Conservation (phyloP, 805 yeast species). For the Ogataea populi-albae region DNA sequence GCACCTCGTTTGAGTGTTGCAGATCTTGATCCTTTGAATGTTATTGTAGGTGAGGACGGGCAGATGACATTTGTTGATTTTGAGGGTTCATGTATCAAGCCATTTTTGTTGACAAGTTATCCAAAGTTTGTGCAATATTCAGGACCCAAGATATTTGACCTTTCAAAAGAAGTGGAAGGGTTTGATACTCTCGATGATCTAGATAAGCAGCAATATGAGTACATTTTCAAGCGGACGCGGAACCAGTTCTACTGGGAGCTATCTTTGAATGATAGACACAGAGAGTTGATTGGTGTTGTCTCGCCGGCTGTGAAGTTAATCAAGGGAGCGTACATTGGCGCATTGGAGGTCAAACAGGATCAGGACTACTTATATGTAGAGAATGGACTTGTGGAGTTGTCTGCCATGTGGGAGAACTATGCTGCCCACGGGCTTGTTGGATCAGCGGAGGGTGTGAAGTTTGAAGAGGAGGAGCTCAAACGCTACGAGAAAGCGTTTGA, state of each 20-base stretch:
- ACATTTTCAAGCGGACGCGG: conserved; percentile 86
- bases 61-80: conserved; percentile 67
- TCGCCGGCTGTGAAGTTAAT: conserved; percentile 76
- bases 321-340: conserved; percentile 60
- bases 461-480: conserved; percentile 56
- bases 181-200: conserved; percentile 64
- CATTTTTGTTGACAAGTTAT: conserved; percentile 71
- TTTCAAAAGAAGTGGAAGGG: conserved; percentile 70
- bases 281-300: conserved; percentile 72
- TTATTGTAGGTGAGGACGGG: conserved; percentile 45
- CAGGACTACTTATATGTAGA: conserved; percentile 64
- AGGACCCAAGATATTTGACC: conserved; percentile 81
- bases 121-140: conserved; percentile 84
- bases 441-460: conserved; percentile 38
- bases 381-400: conserved; percentile 62
- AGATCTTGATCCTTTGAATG: conserved; percentile 90
- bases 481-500: conserved; percentile 56
- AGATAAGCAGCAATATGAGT: conserved; percentile 77
- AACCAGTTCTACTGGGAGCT: conserved; percentile 88
- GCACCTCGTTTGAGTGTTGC: conserved; percentile 75
- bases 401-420: conserved; percentile 67
- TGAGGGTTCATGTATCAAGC: conserved; percentile 78
- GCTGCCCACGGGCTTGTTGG: conserved; percentile 55
- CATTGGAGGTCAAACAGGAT: conserved; percentile 55
- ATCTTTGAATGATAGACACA: conserved; percentile 60